A percentile compares a stretch with the other conserved stretches of the same genome.
phyloP scores from a whole-genome alignment of 2,329 filamentous ascomycete species.

The Sarocladium brachiariae region DNA sequence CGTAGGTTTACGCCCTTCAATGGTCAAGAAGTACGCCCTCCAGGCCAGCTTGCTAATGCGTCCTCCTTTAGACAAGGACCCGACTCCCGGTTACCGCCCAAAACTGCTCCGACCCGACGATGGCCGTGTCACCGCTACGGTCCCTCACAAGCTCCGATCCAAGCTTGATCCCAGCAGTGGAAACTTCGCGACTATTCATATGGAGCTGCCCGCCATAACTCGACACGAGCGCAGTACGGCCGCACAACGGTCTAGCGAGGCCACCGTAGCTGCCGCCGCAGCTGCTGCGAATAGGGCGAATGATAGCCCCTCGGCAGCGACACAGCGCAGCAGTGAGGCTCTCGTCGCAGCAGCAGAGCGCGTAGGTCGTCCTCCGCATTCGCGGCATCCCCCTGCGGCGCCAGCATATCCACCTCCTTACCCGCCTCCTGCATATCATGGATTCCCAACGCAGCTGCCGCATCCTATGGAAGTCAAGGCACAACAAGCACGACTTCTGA shows the following conservation, averaged over 20 bases:
- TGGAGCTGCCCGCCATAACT: constrained; percentile 36
- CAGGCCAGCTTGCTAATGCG: neutral
- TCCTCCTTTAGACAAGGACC: neutral
- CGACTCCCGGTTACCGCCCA: neutral
- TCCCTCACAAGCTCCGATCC: constrained; percentile 41
- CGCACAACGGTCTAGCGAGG: constrained; percentile 56
- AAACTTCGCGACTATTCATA: constrained; percentile 58
- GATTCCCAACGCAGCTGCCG: constrained; percentile 11
- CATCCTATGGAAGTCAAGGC: constrained; percentile 44
- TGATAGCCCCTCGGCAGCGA: constrained; percentile 27
- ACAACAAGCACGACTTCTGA: constrained; percentile 54
- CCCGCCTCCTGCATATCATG: constrained; percentile 5
- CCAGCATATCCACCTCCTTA: constrained; percentile 6
- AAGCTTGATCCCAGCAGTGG: constrained; percentile 49
- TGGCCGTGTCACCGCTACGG: constrained; percentile 44
- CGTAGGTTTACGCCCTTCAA: neutral
- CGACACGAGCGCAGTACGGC: constrained; percentile 43
- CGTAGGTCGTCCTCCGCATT: neutral
- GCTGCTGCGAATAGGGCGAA: constrained; percentile 42
- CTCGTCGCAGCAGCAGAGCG: constrained; percentile 14
- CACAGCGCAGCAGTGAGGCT: constrained; percentile 5
- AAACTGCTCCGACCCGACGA: constrained; percentile 16
- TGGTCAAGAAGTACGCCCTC: too few relatives aligned
- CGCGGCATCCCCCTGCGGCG: neutral
- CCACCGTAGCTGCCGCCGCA: constrained; percentile 52